phyloP scores from a whole-genome alignment of 768 basidiomycete genomes.

The Amanita jacksonii region DNA sequence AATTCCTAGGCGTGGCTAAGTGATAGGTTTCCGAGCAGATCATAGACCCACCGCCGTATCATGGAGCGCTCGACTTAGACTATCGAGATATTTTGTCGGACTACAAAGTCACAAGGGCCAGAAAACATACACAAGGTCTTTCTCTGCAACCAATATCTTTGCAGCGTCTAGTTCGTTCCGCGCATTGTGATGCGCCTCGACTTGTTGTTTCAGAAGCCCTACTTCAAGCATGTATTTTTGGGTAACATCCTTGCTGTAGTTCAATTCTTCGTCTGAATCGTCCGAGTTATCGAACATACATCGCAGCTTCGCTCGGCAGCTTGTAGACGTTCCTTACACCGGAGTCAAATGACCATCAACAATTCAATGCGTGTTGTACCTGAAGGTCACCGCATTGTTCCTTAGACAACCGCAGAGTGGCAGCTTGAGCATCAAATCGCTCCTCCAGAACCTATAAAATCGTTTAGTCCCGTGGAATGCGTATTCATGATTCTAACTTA shows the following conservation, averaged over 20 bases:
- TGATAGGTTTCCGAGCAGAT: not conserved
- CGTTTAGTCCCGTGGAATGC: not conserved
- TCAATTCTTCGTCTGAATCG: not conserved
- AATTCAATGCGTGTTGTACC: conserved; percentile 13
- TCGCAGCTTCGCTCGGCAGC: conserved; percentile 8
- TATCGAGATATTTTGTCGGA: not conserved
- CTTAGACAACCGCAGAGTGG: conserved; percentile 43
- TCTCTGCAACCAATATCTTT: not conserved
- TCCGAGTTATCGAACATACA: not conserved
- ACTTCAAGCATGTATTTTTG: conserved; percentile 1
- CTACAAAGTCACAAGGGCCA: not conserved
- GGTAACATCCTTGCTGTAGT: not conserved
- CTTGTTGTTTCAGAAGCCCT: conserved; percentile 1
- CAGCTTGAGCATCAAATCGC: conserved; percentile 47
- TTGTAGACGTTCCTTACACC: conserved; percentile 15
- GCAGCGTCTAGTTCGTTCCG: not conserved
- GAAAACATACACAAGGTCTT: not conserved
- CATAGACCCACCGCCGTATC: conserved; percentile 1
- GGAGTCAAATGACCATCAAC: not conserved
- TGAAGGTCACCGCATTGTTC: conserved; percentile 45
- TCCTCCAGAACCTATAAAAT: conserved; percentile 42
- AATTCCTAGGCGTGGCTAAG: not conserved
- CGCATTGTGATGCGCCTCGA: conserved; percentile 2
- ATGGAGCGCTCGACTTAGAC: not conserved
- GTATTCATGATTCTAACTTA: not conserved